These are phyloP conservation scores for Litsea cubeba DNA, from an alignment of 164 flowering plant species.

Conservation along the genomic window DNA sequence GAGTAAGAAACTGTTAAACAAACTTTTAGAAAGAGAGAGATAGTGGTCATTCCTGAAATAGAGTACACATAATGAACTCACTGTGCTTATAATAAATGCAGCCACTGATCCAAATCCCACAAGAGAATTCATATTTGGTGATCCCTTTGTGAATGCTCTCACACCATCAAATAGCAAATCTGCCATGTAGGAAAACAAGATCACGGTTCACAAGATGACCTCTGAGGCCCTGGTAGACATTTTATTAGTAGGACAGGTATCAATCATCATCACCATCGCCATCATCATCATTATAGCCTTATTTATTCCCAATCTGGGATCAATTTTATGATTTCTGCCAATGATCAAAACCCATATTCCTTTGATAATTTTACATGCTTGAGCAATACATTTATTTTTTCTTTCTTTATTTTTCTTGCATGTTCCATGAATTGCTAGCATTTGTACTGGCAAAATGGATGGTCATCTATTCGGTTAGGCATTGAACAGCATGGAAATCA, in stretches of 20 bases:
- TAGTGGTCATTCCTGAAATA: neutral
- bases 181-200: slow-evolving; percentile 24
- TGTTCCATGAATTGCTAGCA: too few relatives aligned
- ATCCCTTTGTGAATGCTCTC: slow-evolving; percentile 64
- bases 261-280: too few relatives aligned
- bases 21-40: neutral
- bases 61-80: slow-evolving; percentile 28
- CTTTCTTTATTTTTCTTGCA: too few relatives aligned
- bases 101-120: slow-evolving; percentile 92
- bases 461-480: too few relatives aligned
- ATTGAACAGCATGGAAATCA: neutral
- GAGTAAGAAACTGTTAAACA: slow-evolving; percentile 5
- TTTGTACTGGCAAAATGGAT: too few relatives aligned
- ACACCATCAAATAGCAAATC: slow-evolving; percentile 82
- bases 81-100: slow-evolving; percentile 82
- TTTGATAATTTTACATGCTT: too few relatives aligned
- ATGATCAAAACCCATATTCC: too few relatives aligned
- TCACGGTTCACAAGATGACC: neutral
- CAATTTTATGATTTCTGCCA: too few relatives aligned
- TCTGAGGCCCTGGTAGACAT: neutral
- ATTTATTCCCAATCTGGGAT: too few relatives aligned
- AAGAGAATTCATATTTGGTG: slow-evolving; percentile 97
- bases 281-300: too few relatives aligned
- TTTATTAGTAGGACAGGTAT: too few relatives aligned
- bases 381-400: too few relatives aligned